Base-by-base conservation (phyloP, 2,329 filamentous ascomycete genomes). In the Exophiala viscosa region DNA sequence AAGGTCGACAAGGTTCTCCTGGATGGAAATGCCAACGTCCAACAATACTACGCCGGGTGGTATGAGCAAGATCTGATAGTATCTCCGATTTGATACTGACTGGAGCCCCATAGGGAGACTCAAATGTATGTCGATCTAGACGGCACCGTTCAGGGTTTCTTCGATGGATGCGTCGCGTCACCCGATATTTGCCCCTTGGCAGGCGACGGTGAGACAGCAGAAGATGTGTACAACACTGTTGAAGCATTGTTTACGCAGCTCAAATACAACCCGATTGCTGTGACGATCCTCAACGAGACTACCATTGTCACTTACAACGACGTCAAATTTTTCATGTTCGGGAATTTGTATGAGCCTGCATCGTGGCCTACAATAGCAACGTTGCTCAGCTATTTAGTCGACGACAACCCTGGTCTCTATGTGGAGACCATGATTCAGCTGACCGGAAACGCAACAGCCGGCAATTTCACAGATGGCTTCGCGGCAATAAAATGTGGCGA, bases 1-100 rank as follows among this genome's bases (percentile, higher is more conserved):
- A 62, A 67, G 7, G 62, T 72, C n/a, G 70, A 65, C 13, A 65
- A 66, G 48, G 65, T 73, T 57, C 36, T 73, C 8, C 61, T 72
- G 14, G 70, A 72, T 54, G 48, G 28, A 5, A 50, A 49, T 36
- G 28, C 49, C 8, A 55, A 52, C 36, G 53, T 48, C n/a, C 6
- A 39, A 5, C 43, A 52, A 20, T 58, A 55, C 33, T 46, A 50
- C 7, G 3, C n/a, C 8, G 54, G 54, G 32, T 34, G 45, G 28
- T 54, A 43, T 10, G 36, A 15, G 17, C 13, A n/a, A 15, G 14
- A 20, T 20, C 39, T n/a, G 13, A n/a, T 10, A 11, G 11, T 20
- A 10, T 13, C 3, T 40, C 13, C 36, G 39, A 13, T 8, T 20
- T 41, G 39, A 13, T 13, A 18, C 13, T 18, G 39, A 15, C 23